These are phyloP conservation scores for Orbilia ellipsospora DNA, from an alignment of 2,329 filamentous ascomycete genomes.

Conservation along the genomic window DNA sequence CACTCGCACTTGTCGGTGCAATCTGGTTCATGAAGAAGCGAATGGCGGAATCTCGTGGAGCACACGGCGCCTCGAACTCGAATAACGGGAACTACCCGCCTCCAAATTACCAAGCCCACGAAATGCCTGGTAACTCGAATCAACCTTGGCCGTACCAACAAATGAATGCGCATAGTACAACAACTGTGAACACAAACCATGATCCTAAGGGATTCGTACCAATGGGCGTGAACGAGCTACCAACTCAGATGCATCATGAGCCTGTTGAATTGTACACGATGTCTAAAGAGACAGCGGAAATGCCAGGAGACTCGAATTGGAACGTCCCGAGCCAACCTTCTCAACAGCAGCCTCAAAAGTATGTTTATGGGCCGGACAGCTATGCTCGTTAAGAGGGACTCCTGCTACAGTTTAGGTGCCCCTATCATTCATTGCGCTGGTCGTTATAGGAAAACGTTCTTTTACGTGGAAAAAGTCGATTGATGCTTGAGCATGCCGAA, in stretches of 20 bases:
- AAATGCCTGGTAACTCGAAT: neutral
- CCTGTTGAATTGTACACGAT: slow-evolving; percentile 39
- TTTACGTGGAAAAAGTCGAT: too few relatives aligned
- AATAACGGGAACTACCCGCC: slow-evolving; percentile 12
- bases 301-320: slow-evolving; percentile 39
- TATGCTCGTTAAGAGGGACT: neutral
- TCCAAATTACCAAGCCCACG: slow-evolving; percentile 15
- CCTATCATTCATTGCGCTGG: too few relatives aligned
- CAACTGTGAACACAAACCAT: slow-evolving; percentile 27
- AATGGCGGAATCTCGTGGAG: slow-evolving; percentile 38
- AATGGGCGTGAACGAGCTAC: slow-evolving; percentile 31
- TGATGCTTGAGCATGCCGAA: too few relatives aligned
- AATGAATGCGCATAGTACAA: slow-evolving; percentile 35
- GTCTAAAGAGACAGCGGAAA: slow-evolving; percentile 22
- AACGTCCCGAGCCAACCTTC: slow-evolving; percentile 9
- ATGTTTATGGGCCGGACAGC: slow-evolving; percentile 17
- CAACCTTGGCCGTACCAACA: slow-evolving; percentile 50
- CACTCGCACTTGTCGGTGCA: slow-evolving; percentile 44
- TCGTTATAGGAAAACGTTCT: too few relatives aligned
- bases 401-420: too few relatives aligned
- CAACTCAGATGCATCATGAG: slow-evolving; percentile 42
- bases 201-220: slow-evolving; percentile 39
- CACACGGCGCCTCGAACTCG: slow-evolving; percentile 5
- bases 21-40: slow-evolving; percentile 45
- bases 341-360: slow-evolving; percentile 28